Percentiles rank a stretch among this genome's conserved stretches.
phyloP scores from a whole-genome alignment of 345 rosid genomes.

The Stellera chamaejasme region DNA sequence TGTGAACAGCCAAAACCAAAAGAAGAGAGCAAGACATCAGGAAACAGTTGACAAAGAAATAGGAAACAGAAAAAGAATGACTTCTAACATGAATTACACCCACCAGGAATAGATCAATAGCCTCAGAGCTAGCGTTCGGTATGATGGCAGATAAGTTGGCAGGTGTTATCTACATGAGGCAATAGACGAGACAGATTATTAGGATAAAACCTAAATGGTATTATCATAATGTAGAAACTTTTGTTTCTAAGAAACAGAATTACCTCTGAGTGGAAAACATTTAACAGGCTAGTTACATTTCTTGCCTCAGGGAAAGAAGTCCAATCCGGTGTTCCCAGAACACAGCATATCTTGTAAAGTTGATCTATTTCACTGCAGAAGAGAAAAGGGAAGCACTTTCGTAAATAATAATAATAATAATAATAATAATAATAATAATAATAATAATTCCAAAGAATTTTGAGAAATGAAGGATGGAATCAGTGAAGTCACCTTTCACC shows the following conservation, averaged over 20 bases:
- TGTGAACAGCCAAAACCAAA: slow-evolving; percentile 22
- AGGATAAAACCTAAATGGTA: not conserved
- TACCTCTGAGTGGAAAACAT: slow-evolving; percentile 59
- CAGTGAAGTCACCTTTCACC: slow-evolving; percentile 69
- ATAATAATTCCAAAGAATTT: not conserved
- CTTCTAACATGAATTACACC: slow-evolving; percentile 7
- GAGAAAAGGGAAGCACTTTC: not conserved
- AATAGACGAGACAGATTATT: slow-evolving; percentile 6
- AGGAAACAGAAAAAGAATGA: not conserved
- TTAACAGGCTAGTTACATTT: slow-evolving; percentile 50
- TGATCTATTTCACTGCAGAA: slow-evolving; percentile 80
- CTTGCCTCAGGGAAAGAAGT: slow-evolving; percentile 65
- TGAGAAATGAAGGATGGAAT: slow-evolving; percentile 1
- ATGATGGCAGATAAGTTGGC: slow-evolving; percentile 52
- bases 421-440: too few species aligned
- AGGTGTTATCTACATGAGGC: slow-evolving; percentile 45
- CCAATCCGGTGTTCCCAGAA: slow-evolving; percentile 80
- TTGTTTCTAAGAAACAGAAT: slow-evolving; percentile 5
- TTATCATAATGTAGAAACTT: not conserved
- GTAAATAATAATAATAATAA: too few species aligned
- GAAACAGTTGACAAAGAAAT: not conserved
- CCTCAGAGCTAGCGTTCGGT: slow-evolving; percentile 74
- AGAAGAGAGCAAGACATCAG: slow-evolving; percentile 8
- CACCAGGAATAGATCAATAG: slow-evolving; percentile 79
- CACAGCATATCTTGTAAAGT: slow-evolving; percentile 73